These are phyloP conservation scores for Fragilaria crotonensis DNA, from an alignment of 108 stramenopile species.

Conservation along the genomic window DNA sequence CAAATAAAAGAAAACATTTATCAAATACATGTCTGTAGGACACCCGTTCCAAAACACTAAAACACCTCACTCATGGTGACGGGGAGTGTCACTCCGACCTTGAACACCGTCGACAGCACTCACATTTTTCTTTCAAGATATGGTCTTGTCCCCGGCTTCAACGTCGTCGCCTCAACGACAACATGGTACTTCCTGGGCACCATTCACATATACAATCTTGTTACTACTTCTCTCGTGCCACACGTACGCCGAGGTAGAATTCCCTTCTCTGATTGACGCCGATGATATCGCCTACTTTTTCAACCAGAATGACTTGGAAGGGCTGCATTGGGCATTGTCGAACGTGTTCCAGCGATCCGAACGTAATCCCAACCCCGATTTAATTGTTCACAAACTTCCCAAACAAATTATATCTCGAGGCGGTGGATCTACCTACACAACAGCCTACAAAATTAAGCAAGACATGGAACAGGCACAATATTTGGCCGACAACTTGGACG, in stretches of 20 bases:
- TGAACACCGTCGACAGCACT: no score
- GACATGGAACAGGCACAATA: conserved; percentile 53
- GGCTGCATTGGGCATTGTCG: conserved; percentile 43
- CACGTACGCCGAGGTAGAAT: conserved; percentile 33
- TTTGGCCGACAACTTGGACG: conserved; percentile 22
- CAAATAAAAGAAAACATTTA: no score
- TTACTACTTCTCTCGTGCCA: no score
- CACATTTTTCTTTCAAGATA: no score
- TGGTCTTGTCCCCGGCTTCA: no score
- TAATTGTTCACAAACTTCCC: conserved; percentile 20
- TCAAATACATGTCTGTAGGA: no score
- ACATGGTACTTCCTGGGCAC: no score
- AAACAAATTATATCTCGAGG: conserved; percentile 30
- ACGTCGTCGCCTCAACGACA: no score
- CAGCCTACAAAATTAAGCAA: conserved; percentile 43
- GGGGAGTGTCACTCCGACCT: no score
- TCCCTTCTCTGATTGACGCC: conserved; percentile 35
- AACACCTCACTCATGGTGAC: no score
- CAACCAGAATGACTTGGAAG: conserved; percentile 47
- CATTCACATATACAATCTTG: no score
- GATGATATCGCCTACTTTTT: conserved; percentile 41
- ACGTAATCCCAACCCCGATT: conserved; percentile 23
- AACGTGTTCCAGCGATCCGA: conserved; percentile 31
- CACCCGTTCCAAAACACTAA: no score
- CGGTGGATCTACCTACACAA: conserved; percentile 51